phyloP scores from a whole-genome alignment of 306 rosid species.

The Trifolium pratense region DNA sequence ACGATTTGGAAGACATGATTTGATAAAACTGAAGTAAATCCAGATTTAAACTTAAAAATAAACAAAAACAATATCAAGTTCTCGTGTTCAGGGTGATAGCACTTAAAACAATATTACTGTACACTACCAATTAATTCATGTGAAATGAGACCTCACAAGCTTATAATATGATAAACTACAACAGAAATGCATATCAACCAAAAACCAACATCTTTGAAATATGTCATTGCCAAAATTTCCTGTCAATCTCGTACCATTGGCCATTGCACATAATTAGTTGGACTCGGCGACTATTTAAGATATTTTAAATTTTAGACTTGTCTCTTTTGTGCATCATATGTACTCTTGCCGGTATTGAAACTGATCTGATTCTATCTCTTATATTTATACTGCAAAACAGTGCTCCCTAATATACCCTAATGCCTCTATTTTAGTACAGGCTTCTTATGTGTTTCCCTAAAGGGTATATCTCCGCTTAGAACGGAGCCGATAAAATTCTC shows the following conservation, averaged over 20 bases:
- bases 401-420: background rate
- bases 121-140: no score
- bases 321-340: background rate
- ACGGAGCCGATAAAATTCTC: constrained; percentile 79
- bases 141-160: no score
- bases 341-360: background rate
- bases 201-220: background rate
- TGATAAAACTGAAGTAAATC: no score
- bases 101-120: no score
- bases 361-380: constrained; percentile 4
- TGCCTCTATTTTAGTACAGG: constrained; percentile 61
- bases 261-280: no score
- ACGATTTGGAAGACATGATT: no score
- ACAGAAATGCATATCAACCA: background rate
- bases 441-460: constrained; percentile 62
- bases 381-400: constrained; percentile 11
- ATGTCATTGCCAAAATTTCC: background rate
- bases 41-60: no score
- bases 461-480: constrained; percentile 75
- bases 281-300: background rate
- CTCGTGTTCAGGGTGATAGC: no score
- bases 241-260: background rate
- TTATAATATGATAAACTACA: no score
- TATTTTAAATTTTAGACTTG: background rate
- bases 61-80: no score